Evolutionary conservation across 2,329 filamentous ascomycete species (phyloP).

Genomic region (Cladobotryum mycophilum): DNA sequence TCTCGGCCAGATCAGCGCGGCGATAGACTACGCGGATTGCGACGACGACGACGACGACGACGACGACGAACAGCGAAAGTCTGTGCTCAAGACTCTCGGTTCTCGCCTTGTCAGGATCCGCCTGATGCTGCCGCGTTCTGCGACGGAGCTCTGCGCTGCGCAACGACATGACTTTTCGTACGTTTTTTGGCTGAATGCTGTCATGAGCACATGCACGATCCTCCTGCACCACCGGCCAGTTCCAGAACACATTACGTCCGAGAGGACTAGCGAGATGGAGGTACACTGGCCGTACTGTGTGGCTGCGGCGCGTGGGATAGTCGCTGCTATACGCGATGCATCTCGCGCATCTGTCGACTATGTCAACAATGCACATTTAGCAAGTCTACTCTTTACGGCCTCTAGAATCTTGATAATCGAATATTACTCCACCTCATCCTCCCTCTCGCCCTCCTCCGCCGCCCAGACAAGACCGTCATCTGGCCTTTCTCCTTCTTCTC

Average conservation of each 20-base stretch:
- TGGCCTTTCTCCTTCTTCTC: background rate
- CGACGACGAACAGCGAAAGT: constrained; percentile 3
- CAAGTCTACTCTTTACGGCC: constrained; percentile 14
- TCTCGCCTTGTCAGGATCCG: constrained; percentile 15
- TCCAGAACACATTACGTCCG: constrained; percentile 5
- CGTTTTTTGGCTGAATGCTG: constrained; percentile 18
- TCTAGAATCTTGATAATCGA: constrained; percentile 17
- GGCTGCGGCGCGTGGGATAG: constrained; percentile 14
- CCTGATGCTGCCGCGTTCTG: constrained; percentile 18
- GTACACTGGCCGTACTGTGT: constrained; percentile 21
- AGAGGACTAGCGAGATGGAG: constrained; percentile 6
- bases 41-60: constrained; percentile 11
- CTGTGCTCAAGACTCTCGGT: constrained; percentile 13
- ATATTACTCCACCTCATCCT: too few species aligned
- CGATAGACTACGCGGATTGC: constrained; percentile 12
- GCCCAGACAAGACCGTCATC: background rate
- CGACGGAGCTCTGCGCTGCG: constrained; percentile 17
- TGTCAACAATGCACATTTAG: constrained; percentile 16
- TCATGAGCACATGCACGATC: constrained; percentile 15
- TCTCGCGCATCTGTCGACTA: constrained; percentile 11
- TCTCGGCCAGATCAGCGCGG: constrained; percentile 17
- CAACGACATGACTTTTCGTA: constrained; percentile 12
- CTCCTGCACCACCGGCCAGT: constrained; percentile 18
- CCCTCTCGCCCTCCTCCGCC: constrained; percentile 7
- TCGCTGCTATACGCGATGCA: constrained; percentile 16